phyloP scores from a whole-genome alignment of 176 grass and related monocot species.

The Echinochloa phyllopogon region DNA sequence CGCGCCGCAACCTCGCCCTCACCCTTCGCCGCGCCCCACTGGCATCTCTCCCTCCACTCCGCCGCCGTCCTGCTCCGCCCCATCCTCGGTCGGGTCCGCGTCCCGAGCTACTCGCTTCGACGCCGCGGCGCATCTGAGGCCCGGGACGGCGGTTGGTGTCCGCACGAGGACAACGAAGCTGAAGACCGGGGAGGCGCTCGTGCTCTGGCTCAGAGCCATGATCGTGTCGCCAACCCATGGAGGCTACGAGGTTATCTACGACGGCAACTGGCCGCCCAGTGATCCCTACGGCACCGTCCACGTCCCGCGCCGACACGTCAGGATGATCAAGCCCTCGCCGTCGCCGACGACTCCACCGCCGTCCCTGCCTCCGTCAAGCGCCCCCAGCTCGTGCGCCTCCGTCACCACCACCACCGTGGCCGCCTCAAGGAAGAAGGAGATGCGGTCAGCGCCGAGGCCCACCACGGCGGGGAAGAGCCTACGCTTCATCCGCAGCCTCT shows the following conservation, averaged over 20 bases:
- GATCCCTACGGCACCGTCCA: neutral
- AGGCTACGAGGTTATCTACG: slow-evolving; percentile 20
- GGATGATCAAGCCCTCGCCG: neutral
- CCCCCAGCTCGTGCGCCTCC: neutral
- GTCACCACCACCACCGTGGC: neutral
- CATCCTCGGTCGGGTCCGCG: neutral
- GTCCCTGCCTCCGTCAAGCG: neutral
- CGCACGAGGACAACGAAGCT: neutral
- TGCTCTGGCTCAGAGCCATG: slow-evolving; percentile 14
- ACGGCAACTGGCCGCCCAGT: neutral
- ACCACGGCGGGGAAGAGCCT: slow-evolving; percentile 4
- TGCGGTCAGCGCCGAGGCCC: neutral
- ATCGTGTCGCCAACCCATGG: neutral
- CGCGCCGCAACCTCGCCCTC: no score
- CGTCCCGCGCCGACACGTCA: neutral
- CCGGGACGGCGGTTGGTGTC: neutral
- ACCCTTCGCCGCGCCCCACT: neutral
- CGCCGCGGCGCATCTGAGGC: neutral
- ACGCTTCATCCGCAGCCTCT: neutral
- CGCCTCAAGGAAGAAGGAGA: neutral
- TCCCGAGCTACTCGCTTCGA: no score
- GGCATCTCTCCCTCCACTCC: neutral
- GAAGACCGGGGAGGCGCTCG: neutral
- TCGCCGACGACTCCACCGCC: neutral
- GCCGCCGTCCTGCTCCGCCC: neutral